A percentile compares a stretch with the other conserved stretches of the same genome.
These are phyloP conservation scores for Ophiostoma perfectum DNA, from an alignment of 2,329 filamentous ascomycete species.

Conservation along the genomic window DNA sequence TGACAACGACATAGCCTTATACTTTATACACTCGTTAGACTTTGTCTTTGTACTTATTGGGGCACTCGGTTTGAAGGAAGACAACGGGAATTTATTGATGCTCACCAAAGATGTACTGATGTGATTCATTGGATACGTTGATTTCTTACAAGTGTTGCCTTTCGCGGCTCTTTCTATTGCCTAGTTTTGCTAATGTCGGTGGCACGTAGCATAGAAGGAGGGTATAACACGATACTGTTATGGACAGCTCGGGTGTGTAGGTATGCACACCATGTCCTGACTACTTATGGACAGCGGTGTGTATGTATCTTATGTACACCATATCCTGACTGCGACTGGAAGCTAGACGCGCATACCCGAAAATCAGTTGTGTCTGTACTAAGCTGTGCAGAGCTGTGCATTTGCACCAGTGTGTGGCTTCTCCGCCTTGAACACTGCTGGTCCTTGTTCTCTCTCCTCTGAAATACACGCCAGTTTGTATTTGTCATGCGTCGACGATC, in stretches of 20 bases:
- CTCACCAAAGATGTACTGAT: too few relatives aligned
- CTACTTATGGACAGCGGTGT: too few relatives aligned
- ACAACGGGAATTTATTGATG: neutral
- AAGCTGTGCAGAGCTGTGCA: neutral
- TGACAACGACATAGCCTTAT: neutral
- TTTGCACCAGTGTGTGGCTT: neutral
- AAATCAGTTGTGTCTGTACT: neutral
- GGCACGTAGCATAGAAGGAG: neutral
- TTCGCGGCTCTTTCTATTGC: too few relatives aligned
- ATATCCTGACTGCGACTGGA: neutral
- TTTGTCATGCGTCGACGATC: neutral
- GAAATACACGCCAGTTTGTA: neutral
- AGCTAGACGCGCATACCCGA: neutral
- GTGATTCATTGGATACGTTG: too few relatives aligned
- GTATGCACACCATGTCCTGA: neutral
- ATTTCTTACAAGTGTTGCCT: too few relatives aligned
- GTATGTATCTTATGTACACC: neutral
- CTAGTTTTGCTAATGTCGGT: neutral
- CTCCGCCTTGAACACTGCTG: neutral
- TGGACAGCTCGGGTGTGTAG: neutral
- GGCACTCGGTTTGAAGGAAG: neutral
- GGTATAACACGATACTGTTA: neutral
- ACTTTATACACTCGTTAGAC: constrained; percentile 9
- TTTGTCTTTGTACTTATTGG: neutral
- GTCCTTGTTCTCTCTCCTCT: too few relatives aligned